A percentile compares a stretch with the other conserved stretches of the same genome.
Evolutionary conservation across 768 basidiomycete species (phyloP).

Genomic region (Trametes gibbosa): DNA sequence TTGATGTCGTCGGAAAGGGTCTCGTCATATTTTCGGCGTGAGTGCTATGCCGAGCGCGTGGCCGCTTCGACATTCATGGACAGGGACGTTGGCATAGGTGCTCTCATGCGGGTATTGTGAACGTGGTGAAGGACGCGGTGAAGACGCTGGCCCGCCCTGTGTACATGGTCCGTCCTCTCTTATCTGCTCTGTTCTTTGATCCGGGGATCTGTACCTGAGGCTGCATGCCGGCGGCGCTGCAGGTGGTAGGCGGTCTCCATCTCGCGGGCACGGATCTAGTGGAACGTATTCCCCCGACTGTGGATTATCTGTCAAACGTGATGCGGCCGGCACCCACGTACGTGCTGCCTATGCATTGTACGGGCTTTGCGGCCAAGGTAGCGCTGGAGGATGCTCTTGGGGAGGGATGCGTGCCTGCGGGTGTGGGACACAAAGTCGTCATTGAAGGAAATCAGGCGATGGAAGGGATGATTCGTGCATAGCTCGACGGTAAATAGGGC

Average conservation of each 20-base stretch:
- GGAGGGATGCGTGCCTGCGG: slow-evolving; percentile 74
- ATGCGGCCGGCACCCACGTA: slow-evolving; percentile 65
- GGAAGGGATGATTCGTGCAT: slow-evolving; percentile 32
- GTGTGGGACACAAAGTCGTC: slow-evolving; percentile 66
- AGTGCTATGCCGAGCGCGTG: slow-evolving; percentile 29
- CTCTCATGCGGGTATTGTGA: slow-evolving; percentile 83
- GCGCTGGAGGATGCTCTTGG: slow-evolving; percentile 69
- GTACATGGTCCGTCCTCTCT: slow-evolving; percentile 55
- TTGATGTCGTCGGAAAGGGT: slow-evolving; percentile 82
- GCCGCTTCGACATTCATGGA: not conserved
- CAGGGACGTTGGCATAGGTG: slow-evolving; percentile 36
- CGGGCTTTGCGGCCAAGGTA: slow-evolving; percentile 74
- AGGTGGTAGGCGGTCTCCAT: slow-evolving; percentile 83
- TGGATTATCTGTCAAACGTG: slow-evolving; percentile 62
- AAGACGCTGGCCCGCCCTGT: slow-evolving; percentile 61
- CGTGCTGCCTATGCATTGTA: slow-evolving; percentile 82
- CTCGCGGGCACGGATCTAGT: slow-evolving; percentile 70
- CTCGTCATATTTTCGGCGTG: slow-evolving; percentile 82
- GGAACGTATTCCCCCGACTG: slow-evolving; percentile 63
- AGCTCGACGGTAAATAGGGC: too few species aligned
- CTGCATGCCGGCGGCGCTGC: not conserved
- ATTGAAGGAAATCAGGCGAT: slow-evolving; percentile 46
- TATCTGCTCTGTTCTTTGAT: not conserved
- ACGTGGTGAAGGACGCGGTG: slow-evolving; percentile 73
- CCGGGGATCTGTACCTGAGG: not conserved